Evolutionary conservation across 2,329 filamentous ascomycete species (phyloP), one percentile per base, ranked within the genome.

Genomic region (Ustilaginoidea virens): DNA sequence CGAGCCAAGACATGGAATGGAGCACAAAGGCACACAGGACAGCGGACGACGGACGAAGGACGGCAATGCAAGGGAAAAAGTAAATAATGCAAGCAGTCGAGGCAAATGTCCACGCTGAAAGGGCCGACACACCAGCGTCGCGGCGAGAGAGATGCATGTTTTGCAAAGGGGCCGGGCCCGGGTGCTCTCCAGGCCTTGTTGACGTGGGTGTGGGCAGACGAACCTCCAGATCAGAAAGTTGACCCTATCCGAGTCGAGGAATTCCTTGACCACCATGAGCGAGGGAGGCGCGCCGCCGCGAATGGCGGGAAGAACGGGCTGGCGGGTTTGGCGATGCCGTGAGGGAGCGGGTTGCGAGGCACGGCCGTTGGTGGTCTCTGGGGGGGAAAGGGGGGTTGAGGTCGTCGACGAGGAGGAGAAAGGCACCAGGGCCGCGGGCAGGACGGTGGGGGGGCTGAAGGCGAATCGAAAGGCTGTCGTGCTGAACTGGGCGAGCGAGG

Each of bases 191-290:
- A n/a, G n/a, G n/a, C n/a, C n/a, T n/a, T 9, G 11, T 7, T 15
- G 28, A 17, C 30, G 38, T 30, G 35, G 37, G 31, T 30, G 29
- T 36, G 36, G 35, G 40, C 42, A 39, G 45, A 66, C 71, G 54
- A 62, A 77, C 72, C 69, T 74, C 72, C 72, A 77, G 50, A 77
- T 63, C 52, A 77, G 63, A 62, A 70, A 76, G 60, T 76, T 77
- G 63, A 76, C 60, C 60, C 68, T 63, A 53, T 76, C 64, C 40
- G 69, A 74, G 62, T 74, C 66, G 45, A 77, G 61, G 47, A 62
- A 61, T 57, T 73, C 68, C 58, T 71, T 72, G 46, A 43, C 41
- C 41, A 53, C 51, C 66, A 71, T 72, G 45, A 43, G 39, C 37
- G 30, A 31, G 39, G 37, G 30, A 29, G 31, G 38, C 40, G 38